Evolutionary conservation across 2,329 filamentous ascomycete species (phyloP), one percentile per base, ranked within the genome.

Genomic region (Orbilia oligospora): DNA sequence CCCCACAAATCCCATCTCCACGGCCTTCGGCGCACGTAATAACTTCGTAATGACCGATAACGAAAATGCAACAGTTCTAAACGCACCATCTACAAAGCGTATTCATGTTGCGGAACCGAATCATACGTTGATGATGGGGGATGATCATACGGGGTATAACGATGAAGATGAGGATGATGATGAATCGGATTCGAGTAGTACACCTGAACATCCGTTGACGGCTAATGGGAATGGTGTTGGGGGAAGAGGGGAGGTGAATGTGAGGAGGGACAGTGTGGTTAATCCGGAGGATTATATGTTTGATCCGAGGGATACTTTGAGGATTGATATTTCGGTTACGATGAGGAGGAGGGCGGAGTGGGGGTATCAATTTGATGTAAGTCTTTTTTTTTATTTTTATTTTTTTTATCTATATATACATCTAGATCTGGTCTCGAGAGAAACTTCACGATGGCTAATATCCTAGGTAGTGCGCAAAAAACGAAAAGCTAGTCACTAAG

Each of bases 391-490:
- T 33, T n/a, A n/a, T n/a, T n/a, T n/a, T n/a, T n/a, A n/a, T n/a
- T n/a, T n/a, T n/a, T n/a, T n/a, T n/a, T n/a, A n/a, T n/a, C n/a
- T n/a, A n/a, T n/a, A 16, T 49, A 41, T 30, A 44, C n/a, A 53
- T 53, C 1, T 9, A 14, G 12, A 4, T 14, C 5, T 16, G 12
- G 2, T 41, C 8, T 22, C 18, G 38, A 44, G 38, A 44, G 86
- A 9, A 20, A 16, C 2, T 41, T 41, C 10, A 41, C 12, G 85
- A 9, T 53, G 80, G 87, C 87, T 24, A 84, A 94, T 61, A 71
- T 18, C 18, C n/a, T 14, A 30, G 14, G 46, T 16, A 80, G 78
- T 78, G 73, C n/a, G 75, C 44, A 8, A 53, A 79, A 44, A 80
- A 78, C 56, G 65, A 78, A 56, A 36, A n/a, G 18, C 38, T 80